Conservation (phyloP, 257 asterid genomes). For the Thymus quinquecostatus region DNA sequence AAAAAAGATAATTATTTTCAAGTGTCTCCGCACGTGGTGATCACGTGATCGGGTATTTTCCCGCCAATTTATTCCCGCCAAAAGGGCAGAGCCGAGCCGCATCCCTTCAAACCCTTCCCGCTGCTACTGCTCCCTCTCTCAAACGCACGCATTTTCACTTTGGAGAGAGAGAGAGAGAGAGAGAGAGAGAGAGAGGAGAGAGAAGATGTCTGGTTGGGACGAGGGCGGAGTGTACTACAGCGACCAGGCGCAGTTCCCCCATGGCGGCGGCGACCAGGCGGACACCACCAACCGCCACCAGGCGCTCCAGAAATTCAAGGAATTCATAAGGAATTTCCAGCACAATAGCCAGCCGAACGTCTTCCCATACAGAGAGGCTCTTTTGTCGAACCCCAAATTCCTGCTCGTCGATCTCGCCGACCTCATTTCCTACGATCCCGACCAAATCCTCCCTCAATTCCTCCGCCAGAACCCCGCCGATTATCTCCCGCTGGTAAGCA, state of each 20-base stretch:
- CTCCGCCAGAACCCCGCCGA: constrained; percentile 94
- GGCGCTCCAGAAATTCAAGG: constrained; percentile 84
- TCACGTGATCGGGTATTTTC: constrained; percentile 41
- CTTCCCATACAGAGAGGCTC: constrained; percentile 89
- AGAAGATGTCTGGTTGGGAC: constrained; percentile 88
- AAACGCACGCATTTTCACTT: not conserved
- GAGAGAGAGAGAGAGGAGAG: constrained; percentile 21
- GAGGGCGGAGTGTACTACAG: constrained; percentile 91
- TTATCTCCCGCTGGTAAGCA: constrained; percentile 76
- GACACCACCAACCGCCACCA: constrained; percentile 67
- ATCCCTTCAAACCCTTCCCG: constrained; percentile 32
- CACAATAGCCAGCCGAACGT: constrained; percentile 77
- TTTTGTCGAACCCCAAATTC: constrained; percentile 70
- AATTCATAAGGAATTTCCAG: constrained; percentile 85
- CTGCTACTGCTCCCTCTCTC: not conserved
- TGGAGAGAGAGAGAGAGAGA: constrained; percentile 20
- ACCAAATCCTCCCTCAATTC: constrained; percentile 72
- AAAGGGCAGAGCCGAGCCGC: constrained; percentile 6
- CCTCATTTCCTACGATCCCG: constrained; percentile 84
- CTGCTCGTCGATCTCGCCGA: constrained; percentile 76
- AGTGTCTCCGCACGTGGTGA: constrained; percentile 27
- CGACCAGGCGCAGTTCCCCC: constrained; percentile 94
- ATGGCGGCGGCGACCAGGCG: constrained; percentile 55
- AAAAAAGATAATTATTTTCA: too few species aligned
- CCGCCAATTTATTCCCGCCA: constrained; percentile 90